These are phyloP conservation scores for Stevia rebaudiana DNA, from an alignment of 140 eudicot genomes.

Conservation along the genomic window DNA sequence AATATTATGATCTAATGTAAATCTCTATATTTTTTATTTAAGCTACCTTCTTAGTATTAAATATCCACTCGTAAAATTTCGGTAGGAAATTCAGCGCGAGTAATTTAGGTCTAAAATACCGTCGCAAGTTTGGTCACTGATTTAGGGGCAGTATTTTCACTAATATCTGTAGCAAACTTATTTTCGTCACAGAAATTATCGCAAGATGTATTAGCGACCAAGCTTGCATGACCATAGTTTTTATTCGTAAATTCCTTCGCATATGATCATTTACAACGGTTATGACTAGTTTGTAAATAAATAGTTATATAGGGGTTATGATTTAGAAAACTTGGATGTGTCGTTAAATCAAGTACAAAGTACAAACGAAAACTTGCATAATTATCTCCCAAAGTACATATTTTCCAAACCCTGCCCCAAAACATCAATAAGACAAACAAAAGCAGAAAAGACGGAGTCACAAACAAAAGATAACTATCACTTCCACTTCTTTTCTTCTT, in stretches of 20 bases:
- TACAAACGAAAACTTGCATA: conserved; percentile 8
- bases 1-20: too few species aligned
- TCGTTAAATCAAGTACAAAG: neutral
- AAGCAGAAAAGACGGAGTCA: neutral
- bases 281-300: neutral
- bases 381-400: conserved; percentile 9
- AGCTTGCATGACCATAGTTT: neutral
- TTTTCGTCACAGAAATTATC: too few species aligned
- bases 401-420: neutral
- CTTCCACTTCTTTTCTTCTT: conserved; percentile 2
- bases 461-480: conserved; percentile 22
- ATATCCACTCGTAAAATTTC: too few species aligned
- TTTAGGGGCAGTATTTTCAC: too few species aligned
- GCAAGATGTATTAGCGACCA: neutral
- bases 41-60: too few species aligned
- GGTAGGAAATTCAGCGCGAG: too few species aligned
- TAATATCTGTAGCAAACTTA: too few species aligned
- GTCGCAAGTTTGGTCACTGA: too few species aligned
- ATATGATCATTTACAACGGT: neutral
- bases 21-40: too few species aligned
- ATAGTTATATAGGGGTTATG: neutral
- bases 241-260: neutral
- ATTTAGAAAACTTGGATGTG: neutral
- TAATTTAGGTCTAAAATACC: too few species aligned
- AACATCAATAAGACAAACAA: conserved; percentile 5